Conservation (phyloP, 148 eudicot species). For the Limonium bicolor region DNA sequence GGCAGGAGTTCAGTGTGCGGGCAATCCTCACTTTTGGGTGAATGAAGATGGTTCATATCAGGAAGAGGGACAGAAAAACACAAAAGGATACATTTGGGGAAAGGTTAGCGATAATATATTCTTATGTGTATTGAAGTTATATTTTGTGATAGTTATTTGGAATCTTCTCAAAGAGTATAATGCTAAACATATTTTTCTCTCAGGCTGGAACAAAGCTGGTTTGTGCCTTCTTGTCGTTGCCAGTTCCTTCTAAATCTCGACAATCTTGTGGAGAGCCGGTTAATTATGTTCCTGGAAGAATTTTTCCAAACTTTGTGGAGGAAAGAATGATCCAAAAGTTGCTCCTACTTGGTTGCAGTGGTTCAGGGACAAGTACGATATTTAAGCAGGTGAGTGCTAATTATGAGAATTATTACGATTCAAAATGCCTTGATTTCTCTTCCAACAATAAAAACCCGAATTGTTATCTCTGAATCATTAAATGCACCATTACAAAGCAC, state of each 20-base stretch:
- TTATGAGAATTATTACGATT: too few relatives aligned
- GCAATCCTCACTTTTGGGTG: slow-evolving; percentile 99
- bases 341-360: slow-evolving; percentile 68
- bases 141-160: background rate
- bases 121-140: too few relatives aligned
- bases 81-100: slow-evolving; percentile 97
- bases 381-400: slow-evolving; percentile 97
- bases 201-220: slow-evolving; percentile 92
- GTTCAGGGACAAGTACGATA: slow-evolving; percentile 90
- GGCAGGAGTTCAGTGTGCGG: slow-evolving; percentile 99
- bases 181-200: slow-evolving; percentile 1
- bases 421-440: too few relatives aligned
- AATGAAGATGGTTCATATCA: slow-evolving; percentile 99
- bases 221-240: slow-evolving; percentile 85
- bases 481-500: too few relatives aligned
- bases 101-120: too few relatives aligned
- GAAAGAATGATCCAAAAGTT: slow-evolving; percentile 62
- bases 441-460: too few relatives aligned
- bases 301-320: slow-evolving; percentile 52
- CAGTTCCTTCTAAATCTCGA: slow-evolving; percentile 68
- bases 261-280: slow-evolving; percentile 42
- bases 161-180: background rate
- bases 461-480: too few relatives aligned
- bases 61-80: slow-evolving; percentile 98
- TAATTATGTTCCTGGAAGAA: slow-evolving; percentile 27